Evolutionary conservation across 208 protist genomes (phyloP).

Genomic region (Leishmania gerbilli): DNA sequence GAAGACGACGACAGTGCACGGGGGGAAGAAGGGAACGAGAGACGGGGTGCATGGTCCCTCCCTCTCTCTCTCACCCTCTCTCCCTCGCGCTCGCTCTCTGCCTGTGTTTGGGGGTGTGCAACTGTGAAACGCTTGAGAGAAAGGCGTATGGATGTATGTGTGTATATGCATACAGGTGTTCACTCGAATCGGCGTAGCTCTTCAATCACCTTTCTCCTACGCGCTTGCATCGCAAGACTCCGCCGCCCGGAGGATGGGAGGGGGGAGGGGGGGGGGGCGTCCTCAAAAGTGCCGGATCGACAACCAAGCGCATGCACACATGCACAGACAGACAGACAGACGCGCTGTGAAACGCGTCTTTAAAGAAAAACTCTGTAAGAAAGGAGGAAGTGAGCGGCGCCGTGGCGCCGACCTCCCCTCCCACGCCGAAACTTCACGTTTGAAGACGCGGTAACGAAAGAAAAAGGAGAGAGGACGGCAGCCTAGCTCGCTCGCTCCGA

Average conservation of each 20-base stretch:
- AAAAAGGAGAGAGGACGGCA: neutral
- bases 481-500: neutral
- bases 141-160: conserved; percentile 6
- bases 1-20: neutral
- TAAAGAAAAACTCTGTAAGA: conserved; percentile 1
- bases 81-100: neutral
- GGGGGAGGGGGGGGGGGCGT: neutral
- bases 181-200: neutral
- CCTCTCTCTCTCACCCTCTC: no score
- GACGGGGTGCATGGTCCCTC: neutral
- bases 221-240: neutral
- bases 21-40: neutral
- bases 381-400: neutral
- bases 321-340: neutral
- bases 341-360: neutral
- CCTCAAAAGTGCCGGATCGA: neutral
- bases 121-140: neutral
- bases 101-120: neutral
- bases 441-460: neutral
- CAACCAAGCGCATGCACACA: neutral
- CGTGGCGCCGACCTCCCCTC: neutral
- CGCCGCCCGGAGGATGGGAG: no score
- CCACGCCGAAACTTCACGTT: no score
- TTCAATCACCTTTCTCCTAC: conserved; percentile 9
- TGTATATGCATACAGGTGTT: neutral